Evolutionary conservation across 768 basidiomycete genomes (phyloP).

Genomic region (Leucosporidium yakuticum): DNA sequence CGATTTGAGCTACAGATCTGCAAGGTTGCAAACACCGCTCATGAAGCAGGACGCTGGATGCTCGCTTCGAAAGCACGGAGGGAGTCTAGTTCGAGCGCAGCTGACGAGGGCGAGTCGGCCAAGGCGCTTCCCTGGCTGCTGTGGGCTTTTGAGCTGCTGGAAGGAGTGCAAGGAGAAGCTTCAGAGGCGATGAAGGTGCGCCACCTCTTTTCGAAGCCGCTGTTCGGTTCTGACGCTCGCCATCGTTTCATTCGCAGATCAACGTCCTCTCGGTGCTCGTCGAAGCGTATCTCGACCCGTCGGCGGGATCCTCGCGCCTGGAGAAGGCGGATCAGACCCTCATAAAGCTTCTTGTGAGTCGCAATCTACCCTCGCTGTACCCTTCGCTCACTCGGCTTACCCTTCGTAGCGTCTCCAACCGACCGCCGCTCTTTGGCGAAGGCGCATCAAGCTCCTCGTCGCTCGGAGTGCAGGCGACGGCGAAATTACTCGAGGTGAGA

Average conservation of each 20-base stretch:
- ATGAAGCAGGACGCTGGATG: background rate
- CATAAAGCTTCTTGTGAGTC: slow-evolving; percentile 3
- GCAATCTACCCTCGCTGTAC: too few relatives aligned
- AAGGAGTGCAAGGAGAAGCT: too few relatives aligned
- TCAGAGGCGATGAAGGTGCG: too few relatives aligned
- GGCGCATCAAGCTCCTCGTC: slow-evolving; percentile 14
- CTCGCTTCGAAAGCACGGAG: background rate
- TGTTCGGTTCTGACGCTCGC: too few relatives aligned
- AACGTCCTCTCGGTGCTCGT: background rate
- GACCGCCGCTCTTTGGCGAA: background rate
- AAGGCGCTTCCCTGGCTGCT: too few relatives aligned
- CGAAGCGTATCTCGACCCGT: slow-evolving; percentile 1
- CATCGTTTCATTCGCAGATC: background rate
- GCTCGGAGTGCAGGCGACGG: slow-evolving; percentile 2
- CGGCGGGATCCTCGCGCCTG: background rate
- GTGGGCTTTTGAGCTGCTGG: too few relatives aligned
- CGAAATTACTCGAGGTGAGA: slow-evolving; percentile 2
- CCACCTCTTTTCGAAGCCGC: too few relatives aligned
- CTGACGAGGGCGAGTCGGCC: too few relatives aligned
- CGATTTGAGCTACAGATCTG: background rate
- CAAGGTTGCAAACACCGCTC: too few relatives aligned
- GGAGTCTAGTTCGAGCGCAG: background rate
- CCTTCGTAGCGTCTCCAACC: slow-evolving; percentile 5
- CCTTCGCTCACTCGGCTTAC: background rate
- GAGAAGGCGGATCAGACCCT: background rate